Evolutionary conservation across 768 basidiomycete genomes (phyloP), one percentile per base, ranked within the genome.

Genomic region (Boletus subcaerulescens): DNA sequence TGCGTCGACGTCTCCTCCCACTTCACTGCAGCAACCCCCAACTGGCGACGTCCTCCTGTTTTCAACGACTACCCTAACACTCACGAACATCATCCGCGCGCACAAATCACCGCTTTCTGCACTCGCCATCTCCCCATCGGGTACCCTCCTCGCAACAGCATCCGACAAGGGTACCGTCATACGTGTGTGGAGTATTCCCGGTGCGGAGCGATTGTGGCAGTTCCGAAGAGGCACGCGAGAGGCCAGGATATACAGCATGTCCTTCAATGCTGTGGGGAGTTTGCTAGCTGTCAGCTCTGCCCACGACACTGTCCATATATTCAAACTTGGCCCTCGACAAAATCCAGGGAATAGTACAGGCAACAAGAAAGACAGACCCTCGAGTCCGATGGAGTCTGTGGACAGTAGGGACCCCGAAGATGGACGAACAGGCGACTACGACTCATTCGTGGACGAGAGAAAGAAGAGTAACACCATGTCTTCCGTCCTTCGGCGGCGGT

Each of bases 131-230:
- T 96, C 95, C 72, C 80, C 84, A 3, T 79, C 87, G 1, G 96
- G 96, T 13, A 91, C 91, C 0, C 78, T 98, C 51, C 85, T 99
- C 40, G 97, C 96, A 20, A 95, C 96, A 7, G 87, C 93, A 14
- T 90, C 87, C 2, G 93, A 95, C 43, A 96, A 95, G 67, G 97
- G 97, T 14, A 99, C 97, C 7, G 93, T 98, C 59, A 96, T 99
- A 52, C 84, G 97, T 42, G 94, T 98, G 2, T 98, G 94, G 82
- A 83, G 83, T 45, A 77, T 97, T 14, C 96, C 97, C 0, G 83
- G 86, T 7, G 92, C 93, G 0, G 92, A 98, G 76, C 93, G 94
- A 72, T 68, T 98, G 45, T 95, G 94, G 72, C 95, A 99, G 70
- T 98, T 98, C 77, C 75, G 97, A 7, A 74, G 97, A 43, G 97